Evolutionary conservation across 1,139 yeast genomes (phyloP).

Genomic region (Candida sp.): DNA sequence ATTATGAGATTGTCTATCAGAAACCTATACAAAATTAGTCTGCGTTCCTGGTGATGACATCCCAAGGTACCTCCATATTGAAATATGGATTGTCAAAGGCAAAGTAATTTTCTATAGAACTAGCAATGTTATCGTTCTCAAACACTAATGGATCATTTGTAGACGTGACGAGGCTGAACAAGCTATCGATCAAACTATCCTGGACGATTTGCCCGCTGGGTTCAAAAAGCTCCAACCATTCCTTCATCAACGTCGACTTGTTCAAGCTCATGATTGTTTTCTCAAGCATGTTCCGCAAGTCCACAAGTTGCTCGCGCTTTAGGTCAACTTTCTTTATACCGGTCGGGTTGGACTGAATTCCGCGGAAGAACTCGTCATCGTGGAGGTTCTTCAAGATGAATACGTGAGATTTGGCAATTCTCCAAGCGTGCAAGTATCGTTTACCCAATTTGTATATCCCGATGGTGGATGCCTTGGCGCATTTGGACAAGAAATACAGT

Average conservation of each 20-base stretch:
- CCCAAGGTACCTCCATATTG: conserved; percentile 13
- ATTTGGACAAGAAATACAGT: conserved; percentile 21
- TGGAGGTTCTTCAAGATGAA: conserved; percentile 27
- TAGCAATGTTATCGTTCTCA: conserved; percentile 12
- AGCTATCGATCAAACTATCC: conserved; percentile 5
- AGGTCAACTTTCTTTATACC: conserved; percentile 18
- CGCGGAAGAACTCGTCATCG: conserved; percentile 23
- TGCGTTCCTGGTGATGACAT: conserved; percentile 4
- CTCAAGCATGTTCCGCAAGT: conserved; percentile 3
- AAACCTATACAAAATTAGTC: conserved; percentile 8
- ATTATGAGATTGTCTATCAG: conserved; percentile 22
- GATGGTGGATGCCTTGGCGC: conserved; percentile 22
- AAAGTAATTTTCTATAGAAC: conserved; percentile 14
- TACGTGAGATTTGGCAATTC: conserved; percentile 36
- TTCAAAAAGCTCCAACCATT: conserved; percentile 10
- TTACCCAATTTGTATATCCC: conserved; percentile 30
- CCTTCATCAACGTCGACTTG: conserved; percentile 7
- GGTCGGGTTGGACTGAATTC: not conserved
- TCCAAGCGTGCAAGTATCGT: conserved; percentile 48
- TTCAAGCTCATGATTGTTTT: conserved; percentile 6
- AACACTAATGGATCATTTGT: conserved; percentile 14
- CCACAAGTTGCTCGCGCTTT: conserved; percentile 9
- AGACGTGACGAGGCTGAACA: conserved; percentile 9
- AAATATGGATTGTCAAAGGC: conserved; percentile 17
- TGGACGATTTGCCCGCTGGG: conserved; percentile 2